Conservation (phyloP, 345 rosid species). For the Gossypium ekmanianum region DNA sequence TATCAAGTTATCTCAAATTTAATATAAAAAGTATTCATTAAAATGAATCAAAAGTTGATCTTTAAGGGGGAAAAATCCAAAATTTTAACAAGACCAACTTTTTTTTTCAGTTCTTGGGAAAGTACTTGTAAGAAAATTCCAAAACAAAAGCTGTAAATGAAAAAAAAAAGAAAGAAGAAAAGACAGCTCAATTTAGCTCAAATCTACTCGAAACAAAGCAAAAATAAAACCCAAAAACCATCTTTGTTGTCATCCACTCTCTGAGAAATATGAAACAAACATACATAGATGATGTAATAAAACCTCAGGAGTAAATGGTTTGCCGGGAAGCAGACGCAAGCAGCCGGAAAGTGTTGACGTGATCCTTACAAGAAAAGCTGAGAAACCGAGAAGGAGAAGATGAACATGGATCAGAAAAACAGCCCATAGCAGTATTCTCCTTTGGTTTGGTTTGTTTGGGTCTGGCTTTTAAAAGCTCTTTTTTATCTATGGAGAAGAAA, state of each 20-base stretch:
- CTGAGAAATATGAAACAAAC: slow-evolving; percentile 10
- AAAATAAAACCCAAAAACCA: neutral
- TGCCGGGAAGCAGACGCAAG: slow-evolving; percentile 29
- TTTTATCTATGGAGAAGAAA: slow-evolving; percentile 1
- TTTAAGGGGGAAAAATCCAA: neutral
- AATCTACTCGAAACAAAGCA: neutral
- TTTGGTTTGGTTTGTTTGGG: slow-evolving; percentile 7
- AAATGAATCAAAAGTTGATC: neutral
- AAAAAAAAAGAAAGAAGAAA: neutral
- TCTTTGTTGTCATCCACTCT: neutral
- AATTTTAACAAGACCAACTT: neutral
- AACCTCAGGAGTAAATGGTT: slow-evolving; percentile 15
- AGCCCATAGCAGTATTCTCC: slow-evolving; percentile 31
- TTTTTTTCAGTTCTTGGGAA: neutral
- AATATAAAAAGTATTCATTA: neutral
- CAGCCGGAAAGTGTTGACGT: slow-evolving; percentile 29
- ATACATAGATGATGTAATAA: slow-evolving; percentile 24
- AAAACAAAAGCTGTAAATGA: neutral
- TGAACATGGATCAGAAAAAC: slow-evolving; percentile 17
- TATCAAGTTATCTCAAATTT: neutral
- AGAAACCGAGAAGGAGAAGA: slow-evolving; percentile 21
- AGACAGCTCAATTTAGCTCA: neutral
- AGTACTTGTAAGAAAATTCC: neutral
- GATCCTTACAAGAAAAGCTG: slow-evolving; percentile 26
- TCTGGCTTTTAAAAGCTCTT: neutral